Conservation (phyloP, 2,329 filamentous ascomycete genomes). For the Claviceps lovelessii region DNA sequence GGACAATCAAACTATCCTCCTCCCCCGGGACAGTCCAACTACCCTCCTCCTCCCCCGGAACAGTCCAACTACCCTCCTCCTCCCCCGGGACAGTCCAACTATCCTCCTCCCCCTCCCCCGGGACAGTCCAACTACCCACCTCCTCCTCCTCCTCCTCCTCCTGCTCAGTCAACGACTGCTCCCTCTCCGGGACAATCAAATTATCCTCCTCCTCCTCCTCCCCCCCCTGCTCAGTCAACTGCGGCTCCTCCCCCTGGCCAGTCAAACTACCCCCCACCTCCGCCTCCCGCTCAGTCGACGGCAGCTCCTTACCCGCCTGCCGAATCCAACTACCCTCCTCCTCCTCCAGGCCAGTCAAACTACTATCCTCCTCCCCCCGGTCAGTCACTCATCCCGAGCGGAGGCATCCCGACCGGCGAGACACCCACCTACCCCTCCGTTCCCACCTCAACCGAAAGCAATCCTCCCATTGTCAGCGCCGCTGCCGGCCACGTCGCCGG, state of each 20-base stretch:
- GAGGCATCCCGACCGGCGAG: background rate
- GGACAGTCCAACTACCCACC: background rate
- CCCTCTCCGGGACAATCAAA: no score
- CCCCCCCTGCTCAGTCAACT: background rate
- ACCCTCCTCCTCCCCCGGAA: background rate
- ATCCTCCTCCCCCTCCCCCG: background rate
- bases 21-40: background rate
- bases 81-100: background rate
- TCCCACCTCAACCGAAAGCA: background rate
- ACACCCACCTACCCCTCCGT: background rate
- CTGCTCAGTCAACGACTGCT: background rate
- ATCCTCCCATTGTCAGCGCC: constrained; percentile 14
- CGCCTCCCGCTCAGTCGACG: background rate
- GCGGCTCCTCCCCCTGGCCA: background rate
- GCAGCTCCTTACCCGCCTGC: background rate
- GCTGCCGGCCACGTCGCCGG: constrained; percentile 19
- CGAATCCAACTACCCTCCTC: background rate
- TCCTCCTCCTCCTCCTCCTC: background rate
- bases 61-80: background rate
- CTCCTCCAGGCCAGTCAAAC: background rate
- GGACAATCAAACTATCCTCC: background rate
- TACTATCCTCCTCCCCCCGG: background rate
- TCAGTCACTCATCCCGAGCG: background rate
- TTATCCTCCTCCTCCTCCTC: background rate
- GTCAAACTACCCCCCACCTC: background rate